Evolutionary conservation across 495 filamentous ascomycete genomes (phyloP), one percentile per base, ranked within the genome.

Genomic region (Sabuloglossum arenarium): DNA sequence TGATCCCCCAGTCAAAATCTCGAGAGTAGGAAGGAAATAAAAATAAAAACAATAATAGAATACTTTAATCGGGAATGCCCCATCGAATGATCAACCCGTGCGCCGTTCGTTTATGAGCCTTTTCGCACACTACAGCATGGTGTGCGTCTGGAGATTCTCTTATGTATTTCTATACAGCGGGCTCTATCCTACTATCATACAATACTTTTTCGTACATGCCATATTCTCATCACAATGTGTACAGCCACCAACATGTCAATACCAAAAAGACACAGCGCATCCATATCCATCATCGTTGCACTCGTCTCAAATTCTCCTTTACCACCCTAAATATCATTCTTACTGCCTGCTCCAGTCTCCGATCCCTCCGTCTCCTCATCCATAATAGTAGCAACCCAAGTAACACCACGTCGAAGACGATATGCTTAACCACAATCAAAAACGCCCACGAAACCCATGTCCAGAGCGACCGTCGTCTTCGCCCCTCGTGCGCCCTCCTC

Each of bases 311-410:
- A 19, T 29, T 51, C 47, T 51, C 47, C 16, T 14, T 8, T 27
- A 51, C 28, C 14, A 29, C 23, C 24, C 47, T 51, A 19, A 86
- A 70, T 10, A 86, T 73, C 9, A 78, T 71, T 47, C 77, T 70
- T 39, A 95, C 71, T n/a, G 85, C 79, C 58, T 82, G 76, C 67
- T 94, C 86, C 1, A 94, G 69, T 60, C 84, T 76, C 29, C 75
- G 74, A 64, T 94, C 90, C 43, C 82, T 84, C 54, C 78, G 79
- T 58, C 75, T 73, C 57, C 88, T 72, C 78, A 94, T 79, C 81
- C 82, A 95, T 23, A 94, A 66, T 49, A 90, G 65, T 29, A 94
- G 60, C 27, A 87, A 57, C 3, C 76, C 77, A 42, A 95, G 70
- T 14, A 96, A 58, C 4, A 82, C 70, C 23, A 80, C 58, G 64